phyloP scores from a whole-genome alignment of 1,139 yeast genomes.

The Yamadazyma dushanensis region DNA sequence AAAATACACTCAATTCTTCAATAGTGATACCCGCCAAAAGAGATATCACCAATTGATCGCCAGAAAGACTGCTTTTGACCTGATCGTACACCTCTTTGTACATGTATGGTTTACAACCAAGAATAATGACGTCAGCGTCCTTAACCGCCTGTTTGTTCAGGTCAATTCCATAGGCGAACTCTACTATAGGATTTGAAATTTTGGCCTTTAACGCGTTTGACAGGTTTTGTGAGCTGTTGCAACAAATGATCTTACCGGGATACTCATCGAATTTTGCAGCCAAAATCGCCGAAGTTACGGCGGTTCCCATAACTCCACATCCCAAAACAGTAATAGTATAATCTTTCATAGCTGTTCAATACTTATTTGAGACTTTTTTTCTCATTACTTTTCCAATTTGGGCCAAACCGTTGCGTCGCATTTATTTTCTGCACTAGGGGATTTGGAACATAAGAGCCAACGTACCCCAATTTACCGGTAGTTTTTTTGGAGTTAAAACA shows the following conservation, averaged over 20 bases:
- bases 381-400: neutral
- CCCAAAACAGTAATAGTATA: slow-evolving; percentile 82
- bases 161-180: slow-evolving; percentile 51
- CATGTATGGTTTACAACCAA: slow-evolving; percentile 87
- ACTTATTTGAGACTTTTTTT: neutral
- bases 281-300: slow-evolving; percentile 81
- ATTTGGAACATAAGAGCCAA: neutral
- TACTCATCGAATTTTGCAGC: slow-evolving; percentile 48
- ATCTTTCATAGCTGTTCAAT: slow-evolving; percentile 29
- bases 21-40: slow-evolving; percentile 92
- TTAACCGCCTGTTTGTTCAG: slow-evolving; percentile 57
- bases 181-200: slow-evolving; percentile 47
- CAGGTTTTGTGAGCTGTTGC: slow-evolving; percentile 63
- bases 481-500: neutral
- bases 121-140: slow-evolving; percentile 66
- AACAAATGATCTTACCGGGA: slow-evolving; percentile 73
- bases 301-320: slow-evolving; percentile 96
- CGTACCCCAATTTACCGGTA: neutral
- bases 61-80: slow-evolving; percentile 41
- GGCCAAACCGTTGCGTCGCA: neutral
- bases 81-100: slow-evolving; percentile 58
- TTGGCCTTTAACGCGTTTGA: slow-evolving; percentile 45
- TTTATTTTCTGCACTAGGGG: neutral
- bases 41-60: slow-evolving; percentile 70
- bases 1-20: slow-evolving; percentile 56